Evolutionary conservation across 1,139 yeast genomes (phyloP), one percentile per base, ranked within the genome.

Genomic region (Blastobotrys malaysiensis): DNA sequence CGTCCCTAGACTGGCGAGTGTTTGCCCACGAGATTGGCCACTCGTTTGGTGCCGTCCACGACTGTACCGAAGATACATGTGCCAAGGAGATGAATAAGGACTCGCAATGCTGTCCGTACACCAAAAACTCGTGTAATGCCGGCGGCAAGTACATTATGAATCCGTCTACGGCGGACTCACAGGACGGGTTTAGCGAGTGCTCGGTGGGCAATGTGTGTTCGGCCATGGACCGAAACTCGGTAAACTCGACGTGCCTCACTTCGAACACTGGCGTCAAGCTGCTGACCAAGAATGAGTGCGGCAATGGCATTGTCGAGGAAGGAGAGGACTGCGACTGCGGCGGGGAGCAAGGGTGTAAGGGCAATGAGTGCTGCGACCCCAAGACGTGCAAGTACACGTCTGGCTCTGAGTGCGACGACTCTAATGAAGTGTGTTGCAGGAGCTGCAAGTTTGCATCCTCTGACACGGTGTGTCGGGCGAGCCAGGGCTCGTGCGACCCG

Each of bases 281-380:
- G 20, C 63, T 69, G 31, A 66, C 71, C 1, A 64, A 59, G 45
- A 69, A 69, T 54, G 69, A 67, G 44, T 72, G 75, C 53, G 75
- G 75, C 18, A 72, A 72, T 56, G 75, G 75, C 6, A 71, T 72
- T 51, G 74, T 72, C 4, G 75, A 72, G 54, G 73, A 68, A 16
- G 75, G 75, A 13, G 75, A 72, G 53, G 75, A 72, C 22, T 72
- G 75, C 55, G 75, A 72, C 54, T 72, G 76, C 57, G 76, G 76
- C 14, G 74, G 74, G 9, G 65, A 48, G 13, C 67, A 63, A n/a
- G 73, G 72, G 4, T 72, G 75, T 54, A 63, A 61, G 16, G 61
- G 54, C 45, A 65, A 69, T 53, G 31, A 62, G 6, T 73, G 77
- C 60, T 73, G 74, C 51, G 73, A 73, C 52, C 70, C 73, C 7